Base-by-base conservation (phyloP, 805 yeast genomes). In the Candida nitratophila region DNA sequence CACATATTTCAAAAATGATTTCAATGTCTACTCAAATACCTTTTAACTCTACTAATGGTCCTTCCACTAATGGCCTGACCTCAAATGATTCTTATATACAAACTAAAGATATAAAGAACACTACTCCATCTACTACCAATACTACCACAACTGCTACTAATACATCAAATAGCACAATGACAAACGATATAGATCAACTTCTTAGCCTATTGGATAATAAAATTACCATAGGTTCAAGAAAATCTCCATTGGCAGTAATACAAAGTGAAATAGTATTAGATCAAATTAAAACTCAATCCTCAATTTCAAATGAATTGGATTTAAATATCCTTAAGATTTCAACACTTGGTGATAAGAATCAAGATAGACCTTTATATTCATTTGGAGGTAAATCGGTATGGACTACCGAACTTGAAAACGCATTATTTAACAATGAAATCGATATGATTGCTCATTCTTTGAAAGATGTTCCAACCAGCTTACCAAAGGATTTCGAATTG, bases 361-460 rank as follows among this genome's bases (percentile, higher is more conserved):
- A 81, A 59, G 76, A 74, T 57, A 82, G 79, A 59, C 96, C 99
- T 8, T 70, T 93, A 41, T 93, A 91, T 63, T 78, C 96, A 4
- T 93, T 93, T 65, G 98, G 97, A 37, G 99, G 99, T 22, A 93
- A 93, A 62, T 80, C 96, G 0, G 64, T 93, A 21, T 93, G 99
- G 99, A 93, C 99, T 3, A 86, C 86, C 59, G 99, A 93, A 64
- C 71, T 93, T 45, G 99, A 93, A 65, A 81, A 81, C 21, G 67
- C 89, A 40, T 66, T 90, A 42, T 68, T 91, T 34, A 73, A 84
- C 50, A 75, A 75, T 49, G 70, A 74, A 39, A 70, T 91, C 40
- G 97, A 93, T 61, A 68, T 91, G 65, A 83, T 93, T 58, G 98
- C 91, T 33, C 98, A 93, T 62, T 86, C 96, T 3, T 71, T 93